A percentile compares a stretch with the other conserved stretches of the same genome.
Conservation (phyloP, 2,329 filamentous ascomycete genomes). For the Acrodontium crateriforme region DNA sequence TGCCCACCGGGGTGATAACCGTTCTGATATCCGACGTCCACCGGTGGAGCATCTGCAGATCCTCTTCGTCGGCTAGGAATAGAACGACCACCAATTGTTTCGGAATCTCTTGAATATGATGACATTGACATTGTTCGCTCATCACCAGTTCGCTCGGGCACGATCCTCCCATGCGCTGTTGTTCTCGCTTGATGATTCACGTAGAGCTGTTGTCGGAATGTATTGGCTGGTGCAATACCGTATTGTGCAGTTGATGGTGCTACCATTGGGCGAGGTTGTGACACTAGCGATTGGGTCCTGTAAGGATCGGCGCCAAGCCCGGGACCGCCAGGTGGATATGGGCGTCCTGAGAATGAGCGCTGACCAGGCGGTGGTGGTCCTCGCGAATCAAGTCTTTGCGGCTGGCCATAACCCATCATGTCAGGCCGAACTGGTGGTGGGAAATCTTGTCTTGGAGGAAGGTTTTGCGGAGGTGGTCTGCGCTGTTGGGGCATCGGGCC, state of each 20-base stretch:
- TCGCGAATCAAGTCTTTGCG: conserved; percentile 54
- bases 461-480: conserved; percentile 33
- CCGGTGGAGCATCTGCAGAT: conserved; percentile 25
- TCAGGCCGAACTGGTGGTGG: conserved; percentile 48
- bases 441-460: too few relatives aligned
- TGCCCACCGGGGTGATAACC: conserved; percentile 15
- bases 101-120: conserved; percentile 60
- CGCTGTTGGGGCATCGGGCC: conserved; percentile 29
- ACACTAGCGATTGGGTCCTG: conserved; percentile 85
- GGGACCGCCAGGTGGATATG: conserved; percentile 26
- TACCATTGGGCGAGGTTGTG: conserved; percentile 56
- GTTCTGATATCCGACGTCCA: conserved; percentile 16
- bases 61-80: conserved; percentile 65
- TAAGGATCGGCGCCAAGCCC: conserved; percentile 75
- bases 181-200: conserved; percentile 56
- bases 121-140: conserved; percentile 96
- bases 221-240: conserved; percentile 51
- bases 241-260: conserved; percentile 49
- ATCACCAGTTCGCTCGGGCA: conserved; percentile 71
- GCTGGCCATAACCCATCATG: conserved; percentile 56
- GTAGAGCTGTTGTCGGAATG: conserved; percentile 67
- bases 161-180: conserved; percentile 79
- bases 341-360: conserved; percentile 20
- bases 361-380: conserved; percentile 35
- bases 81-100: conserved; percentile 84